Evolutionary conservation across 371 early-diverging fungal genomes (phyloP).

Genomic region (Aphelidium insulamus): DNA sequence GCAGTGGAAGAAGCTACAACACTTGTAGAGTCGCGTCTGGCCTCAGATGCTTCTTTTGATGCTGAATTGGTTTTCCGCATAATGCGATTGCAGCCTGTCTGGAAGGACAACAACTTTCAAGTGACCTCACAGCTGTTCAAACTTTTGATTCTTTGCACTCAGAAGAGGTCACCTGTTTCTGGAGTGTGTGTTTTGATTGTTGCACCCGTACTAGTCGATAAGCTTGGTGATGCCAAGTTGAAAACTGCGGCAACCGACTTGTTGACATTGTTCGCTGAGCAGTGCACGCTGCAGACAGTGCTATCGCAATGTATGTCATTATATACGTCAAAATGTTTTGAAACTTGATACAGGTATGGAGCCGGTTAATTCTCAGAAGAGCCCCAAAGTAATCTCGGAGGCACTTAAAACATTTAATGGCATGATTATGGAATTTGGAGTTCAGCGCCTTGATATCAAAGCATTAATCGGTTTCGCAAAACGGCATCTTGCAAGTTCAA

Average conservation of each 20-base stretch:
- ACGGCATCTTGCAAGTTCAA: constrained; percentile 45
- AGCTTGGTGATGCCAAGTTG: constrained; percentile 79
- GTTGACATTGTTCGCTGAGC: constrained; percentile 45
- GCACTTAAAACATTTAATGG: constrained; percentile 56
- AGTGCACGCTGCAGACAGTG: constrained; percentile 50
- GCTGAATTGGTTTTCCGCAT: constrained; percentile 61
- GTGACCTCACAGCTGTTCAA: constrained; percentile 34
- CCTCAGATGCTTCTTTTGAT: too few relatives aligned
- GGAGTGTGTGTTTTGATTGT: constrained; percentile 47
- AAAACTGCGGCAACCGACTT: constrained; percentile 61
- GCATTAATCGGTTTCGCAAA: constrained; percentile 69
- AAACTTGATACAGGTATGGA: constrained; percentile 25
- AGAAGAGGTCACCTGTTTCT: constrained; percentile 45
- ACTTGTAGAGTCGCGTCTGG: too few relatives aligned
- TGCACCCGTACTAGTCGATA: constrained; percentile 53
- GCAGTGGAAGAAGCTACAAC: too few relatives aligned
- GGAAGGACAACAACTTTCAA: constrained; percentile 91
- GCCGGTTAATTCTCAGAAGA: constrained; percentile 50
- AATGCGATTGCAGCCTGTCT: constrained; percentile 62
- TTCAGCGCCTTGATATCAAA: constrained; percentile 40
- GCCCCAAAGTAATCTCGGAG: constrained; percentile 74
- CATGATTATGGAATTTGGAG: constrained; percentile 67
- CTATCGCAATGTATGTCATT: constrained; percentile 22
- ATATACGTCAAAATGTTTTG: neutral
- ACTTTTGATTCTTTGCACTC: too few relatives aligned